A percentile compares a stretch with the other conserved stretches of the same genome.
Conservation (phyloP, 1,139 yeast genomes). For the Suhomyces bribrorum region DNA sequence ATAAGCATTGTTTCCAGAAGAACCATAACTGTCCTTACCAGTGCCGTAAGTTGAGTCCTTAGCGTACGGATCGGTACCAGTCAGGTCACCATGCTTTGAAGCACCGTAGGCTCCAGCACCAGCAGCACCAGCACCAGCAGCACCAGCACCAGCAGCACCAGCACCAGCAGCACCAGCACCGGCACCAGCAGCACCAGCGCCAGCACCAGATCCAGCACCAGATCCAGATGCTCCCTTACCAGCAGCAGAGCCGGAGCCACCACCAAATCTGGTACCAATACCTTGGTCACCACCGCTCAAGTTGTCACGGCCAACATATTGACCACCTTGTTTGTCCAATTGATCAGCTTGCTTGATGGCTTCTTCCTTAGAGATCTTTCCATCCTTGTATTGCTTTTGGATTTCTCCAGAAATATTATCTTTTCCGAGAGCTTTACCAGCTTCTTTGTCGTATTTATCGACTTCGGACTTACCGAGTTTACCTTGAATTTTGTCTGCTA, state of each 20-base stretch:
- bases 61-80: slow-evolving; percentile 9
- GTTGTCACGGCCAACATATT: slow-evolving; percentile 30
- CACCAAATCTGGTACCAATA: slow-evolving; percentile 26
- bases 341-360: slow-evolving; percentile 31
- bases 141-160: slow-evolving; percentile 7
- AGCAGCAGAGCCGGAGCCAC: slow-evolving; percentile 17
- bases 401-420: slow-evolving; percentile 28
- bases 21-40: slow-evolving; percentile 9
- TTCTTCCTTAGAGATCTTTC: slow-evolving; percentile 30
- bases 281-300: slow-evolving; percentile 34
- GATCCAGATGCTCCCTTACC: slow-evolving; percentile 13
- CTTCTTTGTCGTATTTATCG: slow-evolving; percentile 21
- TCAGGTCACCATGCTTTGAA: slow-evolving; percentile 5
- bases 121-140: slow-evolving; percentile 3
- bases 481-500: slow-evolving; percentile 35
- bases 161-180: slow-evolving; percentile 5
- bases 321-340: slow-evolving; percentile 32
- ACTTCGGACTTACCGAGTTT: slow-evolving; percentile 28
- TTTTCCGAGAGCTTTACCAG: slow-evolving; percentile 25
- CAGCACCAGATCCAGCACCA: slow-evolving; percentile 7
- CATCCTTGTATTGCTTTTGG: slow-evolving; percentile 30
- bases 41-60: slow-evolving; percentile 10
- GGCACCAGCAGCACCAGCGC: slow-evolving; percentile 10
- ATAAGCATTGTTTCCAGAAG: slow-evolving; percentile 1
- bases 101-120: slow-evolving; percentile 8